Evolutionary conservation across 257 asterid genomes (phyloP).

Genomic region (Prunella vulgaris): DNA sequence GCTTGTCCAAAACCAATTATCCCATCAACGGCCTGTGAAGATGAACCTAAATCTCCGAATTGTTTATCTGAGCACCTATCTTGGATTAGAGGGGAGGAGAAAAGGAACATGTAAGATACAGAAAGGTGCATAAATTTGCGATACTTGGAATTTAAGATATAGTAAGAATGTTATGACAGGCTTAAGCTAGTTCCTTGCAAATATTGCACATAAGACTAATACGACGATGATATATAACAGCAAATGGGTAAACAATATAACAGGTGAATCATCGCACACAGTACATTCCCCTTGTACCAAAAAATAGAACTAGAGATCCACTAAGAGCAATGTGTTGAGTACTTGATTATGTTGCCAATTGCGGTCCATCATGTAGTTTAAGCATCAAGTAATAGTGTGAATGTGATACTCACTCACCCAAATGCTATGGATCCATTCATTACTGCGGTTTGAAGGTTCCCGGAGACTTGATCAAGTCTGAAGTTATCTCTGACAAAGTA

Average conservation of each 20-base stretch:
- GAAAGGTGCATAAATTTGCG: neutral
- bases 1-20: conserved; percentile 67
- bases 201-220: neutral
- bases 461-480: conserved; percentile 46
- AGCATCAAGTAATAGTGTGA: neutral
- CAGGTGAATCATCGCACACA: too few relatives aligned
- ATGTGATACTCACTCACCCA: conserved; percentile 38
- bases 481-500: conserved; percentile 46
- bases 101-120: conserved; percentile 24
- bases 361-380: neutral
- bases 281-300: too few relatives aligned
- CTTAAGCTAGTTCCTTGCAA: neutral
- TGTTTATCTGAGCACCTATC: conserved; percentile 63
- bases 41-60: conserved; percentile 40
- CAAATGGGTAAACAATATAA: neutral
- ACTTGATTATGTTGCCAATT: neutral
- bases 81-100: conserved; percentile 13
- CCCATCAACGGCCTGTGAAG: conserved; percentile 61
- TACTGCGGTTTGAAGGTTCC: conserved; percentile 32
- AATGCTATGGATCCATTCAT: conserved; percentile 49
- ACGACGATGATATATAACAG: neutral
- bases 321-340: too few relatives aligned
- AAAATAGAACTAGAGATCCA: too few relatives aligned
- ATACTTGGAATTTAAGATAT: neutral
- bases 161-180: neutral